Evolutionary conservation across 2,329 filamentous ascomycete genomes (phyloP).

Genomic region (Penicillium sp.): DNA sequence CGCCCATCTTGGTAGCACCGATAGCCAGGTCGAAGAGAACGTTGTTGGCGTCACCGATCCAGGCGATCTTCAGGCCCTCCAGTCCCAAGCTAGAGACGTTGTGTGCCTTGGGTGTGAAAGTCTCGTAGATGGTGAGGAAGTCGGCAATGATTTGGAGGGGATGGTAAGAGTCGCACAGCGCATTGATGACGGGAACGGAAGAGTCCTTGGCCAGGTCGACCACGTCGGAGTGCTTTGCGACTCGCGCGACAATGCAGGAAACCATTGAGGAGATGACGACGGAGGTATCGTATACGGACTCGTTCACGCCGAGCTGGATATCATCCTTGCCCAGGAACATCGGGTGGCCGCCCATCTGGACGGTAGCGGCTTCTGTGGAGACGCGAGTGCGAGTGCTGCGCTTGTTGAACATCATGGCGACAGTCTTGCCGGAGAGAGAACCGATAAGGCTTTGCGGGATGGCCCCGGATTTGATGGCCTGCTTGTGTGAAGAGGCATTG

Average conservation of each 20-base stretch:
- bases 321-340: slow-evolving; percentile 97
- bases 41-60: slow-evolving; percentile 96
- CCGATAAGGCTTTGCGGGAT: slow-evolving; percentile 57
- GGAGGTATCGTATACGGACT: slow-evolving; percentile 88
- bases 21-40: slow-evolving; percentile 92
- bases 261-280: slow-evolving; percentile 93
- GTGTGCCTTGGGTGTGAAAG: slow-evolving; percentile 53
- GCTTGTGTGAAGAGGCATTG: slow-evolving; percentile 74
- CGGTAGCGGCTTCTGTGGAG: slow-evolving; percentile 85
- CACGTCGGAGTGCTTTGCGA: slow-evolving; percentile 72
- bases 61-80: slow-evolving; percentile 83
- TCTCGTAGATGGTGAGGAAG: slow-evolving; percentile 82
- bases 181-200: slow-evolving; percentile 77
- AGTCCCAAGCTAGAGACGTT: slow-evolving; percentile 57
- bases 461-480: slow-evolving; percentile 65
- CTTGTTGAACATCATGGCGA: slow-evolving; percentile 97
- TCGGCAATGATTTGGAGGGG: slow-evolving; percentile 93
- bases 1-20: slow-evolving; percentile 78
- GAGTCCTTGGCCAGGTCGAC: slow-evolving; percentile 66
- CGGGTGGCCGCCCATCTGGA: slow-evolving; percentile 82
- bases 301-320: slow-evolving; percentile 92
- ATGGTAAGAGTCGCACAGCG: slow-evolving; percentile 84
- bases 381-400: slow-evolving; percentile 88
- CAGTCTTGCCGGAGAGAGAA: slow-evolving; percentile 67
- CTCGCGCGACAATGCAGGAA: slow-evolving; percentile 74